phyloP scores from a whole-genome alignment of 805 yeast genomes.

The Wickerhamomyces chambardii region DNA sequence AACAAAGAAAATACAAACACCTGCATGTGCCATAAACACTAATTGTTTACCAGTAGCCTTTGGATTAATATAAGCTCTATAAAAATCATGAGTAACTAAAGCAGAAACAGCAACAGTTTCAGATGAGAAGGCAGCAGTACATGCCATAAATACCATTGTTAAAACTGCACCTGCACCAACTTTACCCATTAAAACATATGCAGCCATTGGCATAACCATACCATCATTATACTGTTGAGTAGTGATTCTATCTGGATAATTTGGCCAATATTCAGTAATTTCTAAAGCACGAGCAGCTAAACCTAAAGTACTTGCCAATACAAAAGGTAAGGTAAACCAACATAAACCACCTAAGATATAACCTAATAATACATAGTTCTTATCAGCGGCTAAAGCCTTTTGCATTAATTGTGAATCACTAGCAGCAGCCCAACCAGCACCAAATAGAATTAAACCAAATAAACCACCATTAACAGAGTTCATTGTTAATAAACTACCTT shows the following conservation, averaged over 20 bases:
- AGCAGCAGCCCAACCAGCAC: slow-evolving; percentile 77
- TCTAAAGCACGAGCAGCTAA: slow-evolving; percentile 65
- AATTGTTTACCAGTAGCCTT: slow-evolving; percentile 62
- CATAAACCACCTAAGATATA: slow-evolving; percentile 77
- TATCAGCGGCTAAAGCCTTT: slow-evolving; percentile 75
- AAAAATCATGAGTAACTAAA: slow-evolving; percentile 72
- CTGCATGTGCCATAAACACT: slow-evolving; percentile 54
- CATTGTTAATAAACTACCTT: slow-evolving; percentile 81
- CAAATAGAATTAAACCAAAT: slow-evolving; percentile 74
- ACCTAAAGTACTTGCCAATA: slow-evolving; percentile 72
- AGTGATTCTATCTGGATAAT: slow-evolving; percentile 57
- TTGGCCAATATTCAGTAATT: slow-evolving; percentile 58
- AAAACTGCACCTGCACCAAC: slow-evolving; percentile 80
- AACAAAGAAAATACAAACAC: slow-evolving; percentile 29
- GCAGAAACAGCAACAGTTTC: slow-evolving; percentile 81
- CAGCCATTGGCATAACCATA: slow-evolving; percentile 50
- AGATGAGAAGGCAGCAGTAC: slow-evolving; percentile 81
- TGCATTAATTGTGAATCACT: slow-evolving; percentile 77
- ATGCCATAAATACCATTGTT: slow-evolving; percentile 75
- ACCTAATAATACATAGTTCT: slow-evolving; percentile 76
- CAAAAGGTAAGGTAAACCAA: slow-evolving; percentile 83
- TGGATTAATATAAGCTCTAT: slow-evolving; percentile 69
- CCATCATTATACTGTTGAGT: slow-evolving; percentile 65
- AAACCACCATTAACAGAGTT: slow-evolving; percentile 73
- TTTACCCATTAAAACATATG: slow-evolving; percentile 69